These are phyloP conservation scores for Talaromyces sp. DNA, from an alignment of 2,329 filamentous ascomycete genomes.

Conservation along the genomic window DNA sequence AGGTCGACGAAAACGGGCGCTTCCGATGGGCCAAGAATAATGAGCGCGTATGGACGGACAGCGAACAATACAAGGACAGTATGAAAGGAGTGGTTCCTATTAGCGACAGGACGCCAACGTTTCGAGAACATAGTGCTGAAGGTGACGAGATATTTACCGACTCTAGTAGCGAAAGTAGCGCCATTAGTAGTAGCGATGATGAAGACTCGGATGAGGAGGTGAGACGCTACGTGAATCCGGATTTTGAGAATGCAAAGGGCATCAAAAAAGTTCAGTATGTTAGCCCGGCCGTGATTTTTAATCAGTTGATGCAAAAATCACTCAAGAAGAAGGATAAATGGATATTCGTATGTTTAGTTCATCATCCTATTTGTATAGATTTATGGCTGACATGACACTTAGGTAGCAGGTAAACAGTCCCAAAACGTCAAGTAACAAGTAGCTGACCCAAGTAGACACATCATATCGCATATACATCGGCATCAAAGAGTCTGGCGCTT, in stretches of 20 bases:
- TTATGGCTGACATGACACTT: not conserved
- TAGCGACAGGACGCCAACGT: conserved; percentile 56
- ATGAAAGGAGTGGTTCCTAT: conserved; percentile 64
- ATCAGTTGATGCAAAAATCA: conserved; percentile 66
- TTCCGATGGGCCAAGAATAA: conserved; percentile 87
- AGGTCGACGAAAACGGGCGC: conserved; percentile 65
- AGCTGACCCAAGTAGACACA: conserved; percentile 54
- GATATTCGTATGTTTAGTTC: conserved; percentile 62
- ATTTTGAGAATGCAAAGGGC: conserved; percentile 56
- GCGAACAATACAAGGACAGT: conserved; percentile 66
- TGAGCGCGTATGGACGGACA: conserved; percentile 67
- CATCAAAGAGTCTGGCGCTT: conserved; percentile 81
- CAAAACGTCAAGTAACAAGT: not conserved
- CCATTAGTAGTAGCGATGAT: conserved; percentile 12
- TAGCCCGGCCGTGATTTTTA: conserved; percentile 66
- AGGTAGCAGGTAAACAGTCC: conserved; percentile 12
- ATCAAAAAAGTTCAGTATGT: conserved; percentile 59
- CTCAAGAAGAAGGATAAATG: conserved; percentile 81
- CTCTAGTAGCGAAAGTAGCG: conserved; percentile 6
- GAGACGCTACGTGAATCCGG: conserved; percentile 60
- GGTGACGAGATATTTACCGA: conserved; percentile 15
- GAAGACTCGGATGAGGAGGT: conserved; percentile 51
- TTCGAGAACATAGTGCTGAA: conserved; percentile 29
- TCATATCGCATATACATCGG: conserved; percentile 75
- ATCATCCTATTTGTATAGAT: not conserved